Percentiles rank a stretch among this genome's conserved stretches.
phyloP scores from a whole-genome alignment of 495 filamentous ascomycete species.

The Aspergillus haitiensis region DNA sequence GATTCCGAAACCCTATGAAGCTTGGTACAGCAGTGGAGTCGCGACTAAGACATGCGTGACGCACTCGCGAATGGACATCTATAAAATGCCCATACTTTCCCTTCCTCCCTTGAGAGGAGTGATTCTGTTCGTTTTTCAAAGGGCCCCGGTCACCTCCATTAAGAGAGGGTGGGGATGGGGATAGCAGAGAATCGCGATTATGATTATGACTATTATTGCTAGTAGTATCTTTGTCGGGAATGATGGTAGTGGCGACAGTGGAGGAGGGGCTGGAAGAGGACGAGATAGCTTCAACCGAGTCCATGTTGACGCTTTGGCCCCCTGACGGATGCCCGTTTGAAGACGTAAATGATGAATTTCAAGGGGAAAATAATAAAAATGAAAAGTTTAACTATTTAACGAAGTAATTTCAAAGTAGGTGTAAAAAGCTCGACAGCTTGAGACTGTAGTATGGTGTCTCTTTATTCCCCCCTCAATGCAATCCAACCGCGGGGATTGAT shows the following conservation, averaged over 20 bases:
- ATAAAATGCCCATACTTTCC: constrained; percentile 84
- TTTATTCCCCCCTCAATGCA: background rate
- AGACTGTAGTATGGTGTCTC: background rate
- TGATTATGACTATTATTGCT: background rate
- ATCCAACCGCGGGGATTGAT: constrained; percentile 20
- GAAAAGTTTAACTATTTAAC: background rate
- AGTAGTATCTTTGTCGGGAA: background rate
- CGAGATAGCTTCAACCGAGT: background rate
- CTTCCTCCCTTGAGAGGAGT: constrained; percentile 18
- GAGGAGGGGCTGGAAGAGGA: background rate
- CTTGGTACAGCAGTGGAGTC: constrained; percentile 72
- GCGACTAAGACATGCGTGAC: constrained; percentile 80
- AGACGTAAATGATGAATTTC: too few species aligned
- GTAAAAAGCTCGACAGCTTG: background rate
- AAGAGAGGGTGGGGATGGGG: background rate
- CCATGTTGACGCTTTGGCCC: background rate
- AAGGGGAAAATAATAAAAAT: background rate
- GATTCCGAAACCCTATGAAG: constrained; percentile 90
- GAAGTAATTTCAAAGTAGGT: background rate
- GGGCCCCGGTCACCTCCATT: constrained; percentile 12
- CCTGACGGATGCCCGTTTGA: too few species aligned
- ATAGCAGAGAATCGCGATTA: background rate
- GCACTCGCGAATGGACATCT: constrained; percentile 70
- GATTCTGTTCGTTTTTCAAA: background rate
- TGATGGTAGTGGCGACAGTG: background rate